Percentiles rank a stretch among this genome's conserved stretches.
Conservation (phyloP, 768 basidiomycete species). For the Harrya chromipes region DNA sequence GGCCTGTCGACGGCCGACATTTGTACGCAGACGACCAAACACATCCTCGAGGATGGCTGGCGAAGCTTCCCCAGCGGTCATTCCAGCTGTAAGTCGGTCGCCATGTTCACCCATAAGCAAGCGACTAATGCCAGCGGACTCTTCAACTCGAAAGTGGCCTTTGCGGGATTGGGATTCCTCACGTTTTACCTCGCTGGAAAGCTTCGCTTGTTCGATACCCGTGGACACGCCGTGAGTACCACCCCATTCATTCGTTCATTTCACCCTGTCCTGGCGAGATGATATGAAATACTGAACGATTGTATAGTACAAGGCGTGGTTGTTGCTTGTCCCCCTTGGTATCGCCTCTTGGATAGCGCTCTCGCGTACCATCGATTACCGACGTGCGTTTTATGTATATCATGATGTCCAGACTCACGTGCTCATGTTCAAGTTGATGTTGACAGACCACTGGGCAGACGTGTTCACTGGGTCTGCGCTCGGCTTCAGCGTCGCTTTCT, state of each 20-base stretch:
- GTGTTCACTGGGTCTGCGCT: conserved; percentile 75
- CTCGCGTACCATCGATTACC: conserved; percentile 89
- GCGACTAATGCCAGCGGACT: not conserved
- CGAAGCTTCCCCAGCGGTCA: conserved; percentile 92
- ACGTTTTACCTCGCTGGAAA: conserved; percentile 89
- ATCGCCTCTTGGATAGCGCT: conserved; percentile 74
- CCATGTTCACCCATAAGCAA: not conserved
- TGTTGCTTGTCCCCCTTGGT: conserved; percentile 69
- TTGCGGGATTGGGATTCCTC: conserved; percentile 89
- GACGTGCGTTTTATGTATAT: conserved; percentile 52
- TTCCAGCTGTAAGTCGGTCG: conserved; percentile 62
- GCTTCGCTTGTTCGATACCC: conserved; percentile 79
- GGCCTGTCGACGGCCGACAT: conserved; percentile 69
- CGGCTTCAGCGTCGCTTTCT: conserved; percentile 68
- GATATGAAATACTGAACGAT: not conserved
- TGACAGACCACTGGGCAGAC: conserved; percentile 87
- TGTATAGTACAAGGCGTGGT: conserved; percentile 72
- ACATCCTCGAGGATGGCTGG: conserved; percentile 74
- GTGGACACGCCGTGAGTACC: conserved; percentile 61
- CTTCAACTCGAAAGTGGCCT: conserved; percentile 56
- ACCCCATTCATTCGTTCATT: not conserved
- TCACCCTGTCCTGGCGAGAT: not conserved
- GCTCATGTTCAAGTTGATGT: not conserved
- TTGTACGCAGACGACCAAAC: conserved; percentile 67
- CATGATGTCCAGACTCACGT: not conserved